Evolutionary conservation across 75 land plant genomes (phyloP).

Genomic region (Cupressus sempervirens): DNA sequence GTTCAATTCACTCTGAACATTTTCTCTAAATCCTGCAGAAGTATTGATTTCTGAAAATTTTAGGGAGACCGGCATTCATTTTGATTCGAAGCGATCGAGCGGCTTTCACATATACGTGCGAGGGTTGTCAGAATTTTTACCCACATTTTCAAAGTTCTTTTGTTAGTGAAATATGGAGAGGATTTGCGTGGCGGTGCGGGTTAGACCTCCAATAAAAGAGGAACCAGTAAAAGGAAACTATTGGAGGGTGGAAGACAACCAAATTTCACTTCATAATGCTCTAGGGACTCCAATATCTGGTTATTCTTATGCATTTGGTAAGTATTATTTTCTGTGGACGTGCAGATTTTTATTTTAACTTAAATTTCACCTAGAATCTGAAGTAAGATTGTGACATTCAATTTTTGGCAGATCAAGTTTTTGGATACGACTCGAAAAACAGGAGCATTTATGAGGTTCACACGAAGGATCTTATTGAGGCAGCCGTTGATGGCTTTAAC

Average conservation of each 20-base stretch:
- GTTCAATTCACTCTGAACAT: background rate
- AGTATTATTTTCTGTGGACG: background rate
- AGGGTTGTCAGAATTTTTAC: background rate
- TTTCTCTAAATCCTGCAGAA: background rate
- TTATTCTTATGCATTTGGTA: slow-evolving; percentile 76
- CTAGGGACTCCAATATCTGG: slow-evolving; percentile 69
- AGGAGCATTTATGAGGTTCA: slow-evolving; percentile 60
- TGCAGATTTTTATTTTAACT: background rate
- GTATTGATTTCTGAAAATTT: too few relatives aligned
- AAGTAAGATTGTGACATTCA: background rate
- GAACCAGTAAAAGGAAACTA: slow-evolving; percentile 27
- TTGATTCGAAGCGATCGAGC: background rate
- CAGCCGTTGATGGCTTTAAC: slow-evolving; percentile 88
- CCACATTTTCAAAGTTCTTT: background rate
- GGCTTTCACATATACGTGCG: background rate
- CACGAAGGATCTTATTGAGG: slow-evolving; percentile 67
- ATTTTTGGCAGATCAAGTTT: slow-evolving; percentile 71
- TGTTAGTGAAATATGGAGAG: slow-evolving; percentile 64
- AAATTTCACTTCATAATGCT: slow-evolving; percentile 58
- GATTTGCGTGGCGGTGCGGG: slow-evolving; percentile 87
- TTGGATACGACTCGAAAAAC: slow-evolving; percentile 61
- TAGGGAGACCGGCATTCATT: background rate
- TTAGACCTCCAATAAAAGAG: slow-evolving; percentile 48
- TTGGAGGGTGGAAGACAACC: slow-evolving; percentile 78
- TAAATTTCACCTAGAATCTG: background rate